Evolutionary conservation across 352 stramenopile species (phyloP).

Genomic region (Phytophthora litchii): DNA sequence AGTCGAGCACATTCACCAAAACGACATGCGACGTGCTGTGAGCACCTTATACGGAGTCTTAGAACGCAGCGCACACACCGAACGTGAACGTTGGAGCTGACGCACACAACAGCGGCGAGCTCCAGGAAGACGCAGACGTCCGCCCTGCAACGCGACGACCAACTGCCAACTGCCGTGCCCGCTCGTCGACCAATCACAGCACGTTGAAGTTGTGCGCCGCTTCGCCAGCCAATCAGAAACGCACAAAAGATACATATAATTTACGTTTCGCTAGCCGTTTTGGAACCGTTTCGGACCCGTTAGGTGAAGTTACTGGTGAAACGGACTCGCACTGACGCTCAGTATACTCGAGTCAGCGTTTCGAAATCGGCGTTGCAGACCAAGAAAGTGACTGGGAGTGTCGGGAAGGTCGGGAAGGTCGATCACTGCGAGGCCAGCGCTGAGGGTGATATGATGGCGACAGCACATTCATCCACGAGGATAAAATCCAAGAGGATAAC

Average conservation of each 20-base stretch:
- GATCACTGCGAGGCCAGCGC: constrained; percentile 12
- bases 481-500: no score
- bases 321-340: background rate
- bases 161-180: background rate
- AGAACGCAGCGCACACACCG: constrained; percentile 1
- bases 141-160: background rate
- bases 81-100: constrained; percentile 2
- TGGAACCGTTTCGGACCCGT: constrained; percentile 1
- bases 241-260: constrained; percentile 20
- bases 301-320: constrained; percentile 8
- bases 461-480: constrained; percentile 21
- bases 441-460: constrained; percentile 16
- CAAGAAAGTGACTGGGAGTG: background rate
- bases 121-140: background rate
- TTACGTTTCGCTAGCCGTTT: constrained; percentile 19
- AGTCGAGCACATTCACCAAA: background rate
- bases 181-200: constrained; percentile 1
- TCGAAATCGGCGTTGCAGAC: constrained; percentile 3
- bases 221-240: constrained; percentile 5
- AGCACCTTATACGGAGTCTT: background rate
- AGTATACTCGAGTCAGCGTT: constrained; percentile 1
- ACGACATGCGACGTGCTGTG: constrained; percentile 6
- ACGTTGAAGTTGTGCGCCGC: constrained; percentile 20
- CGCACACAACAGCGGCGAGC: background rate
- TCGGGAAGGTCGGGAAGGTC: background rate